Evolutionary conservation across 139 green algal species (phyloP).

Genomic region (Chlamydomonas schloesseri): DNA sequence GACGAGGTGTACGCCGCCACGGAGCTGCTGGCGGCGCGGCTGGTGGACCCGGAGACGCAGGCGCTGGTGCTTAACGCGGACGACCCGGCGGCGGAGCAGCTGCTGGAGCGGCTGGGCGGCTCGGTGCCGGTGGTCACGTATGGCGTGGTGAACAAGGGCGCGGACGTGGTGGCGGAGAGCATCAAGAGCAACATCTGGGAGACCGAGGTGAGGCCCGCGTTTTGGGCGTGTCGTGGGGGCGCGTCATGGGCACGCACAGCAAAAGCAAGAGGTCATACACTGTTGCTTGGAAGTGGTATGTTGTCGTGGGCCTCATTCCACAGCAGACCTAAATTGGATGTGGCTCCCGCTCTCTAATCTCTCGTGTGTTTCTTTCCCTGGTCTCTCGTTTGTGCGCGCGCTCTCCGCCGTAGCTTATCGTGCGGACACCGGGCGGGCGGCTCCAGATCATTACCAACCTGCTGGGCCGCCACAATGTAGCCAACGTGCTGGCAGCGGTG

Average conservation of each 20-base stretch:
- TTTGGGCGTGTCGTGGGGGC: no score
- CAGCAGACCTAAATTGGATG: no score
- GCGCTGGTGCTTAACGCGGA: constrained; percentile 93
- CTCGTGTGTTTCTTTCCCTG: no score
- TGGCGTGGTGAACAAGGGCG: constrained; percentile 57
- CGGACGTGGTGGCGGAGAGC: constrained; percentile 81
- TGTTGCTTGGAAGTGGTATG: no score
- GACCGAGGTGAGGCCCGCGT: constrained; percentile 64
- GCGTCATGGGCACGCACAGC: no score
- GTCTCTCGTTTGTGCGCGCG: no score
- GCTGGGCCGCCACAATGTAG: constrained; percentile 88
- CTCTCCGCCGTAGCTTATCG: no score
- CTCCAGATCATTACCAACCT: constrained; percentile 86
- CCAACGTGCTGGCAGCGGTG: constrained; percentile 94
- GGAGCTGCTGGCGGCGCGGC: not conserved
- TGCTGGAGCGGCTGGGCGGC: constrained; percentile 15
- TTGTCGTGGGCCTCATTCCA: no score
- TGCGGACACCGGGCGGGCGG: constrained; percentile 61
- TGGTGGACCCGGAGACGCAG: constrained; percentile 28
- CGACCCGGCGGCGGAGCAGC: constrained; percentile 56
- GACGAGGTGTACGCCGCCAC: not conserved
- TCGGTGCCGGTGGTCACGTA: constrained; percentile 82
- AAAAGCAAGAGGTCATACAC: no score
- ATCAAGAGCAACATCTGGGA: constrained; percentile 82
- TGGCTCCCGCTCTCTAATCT: no score